Conservation (phyloP, 2,329 filamentous ascomycete genomes). For the Talaromyces sp. region DNA sequence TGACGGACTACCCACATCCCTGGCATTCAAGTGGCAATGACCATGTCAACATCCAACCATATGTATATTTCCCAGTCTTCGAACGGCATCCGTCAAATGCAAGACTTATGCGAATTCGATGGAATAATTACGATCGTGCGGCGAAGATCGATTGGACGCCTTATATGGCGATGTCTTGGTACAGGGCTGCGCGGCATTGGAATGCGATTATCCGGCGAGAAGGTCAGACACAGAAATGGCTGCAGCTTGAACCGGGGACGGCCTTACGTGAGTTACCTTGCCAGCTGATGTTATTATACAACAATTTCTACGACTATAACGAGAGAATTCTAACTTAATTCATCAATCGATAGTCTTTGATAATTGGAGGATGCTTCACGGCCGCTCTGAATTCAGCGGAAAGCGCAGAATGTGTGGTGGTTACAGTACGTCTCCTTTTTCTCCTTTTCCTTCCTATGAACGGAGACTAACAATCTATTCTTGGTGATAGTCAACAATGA, state of each 20-base stretch:
- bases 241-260: slow-evolving; percentile 72
- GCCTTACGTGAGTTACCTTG: slow-evolving; percentile 60
- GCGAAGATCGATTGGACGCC: slow-evolving; percentile 54
- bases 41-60: slow-evolving; percentile 73
- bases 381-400: slow-evolving; percentile 75
- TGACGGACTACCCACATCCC: slow-evolving; percentile 57
- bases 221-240: slow-evolving; percentile 62
- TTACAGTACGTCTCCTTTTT: slow-evolving; percentile 62
- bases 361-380: slow-evolving; percentile 92
- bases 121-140: slow-evolving; percentile 90
- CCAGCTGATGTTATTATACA: neutral
- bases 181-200: slow-evolving; percentile 71
- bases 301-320: neutral
- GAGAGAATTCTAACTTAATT: neutral
- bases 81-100: slow-evolving; percentile 48
- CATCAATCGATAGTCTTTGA: slow-evolving; percentile 66
- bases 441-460: neutral
- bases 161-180: slow-evolving; percentile 60
- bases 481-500: slow-evolving; percentile 62
- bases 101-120: slow-evolving; percentile 63
- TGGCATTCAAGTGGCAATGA: slow-evolving; percentile 85
- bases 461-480: neutral
- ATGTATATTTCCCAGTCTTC: slow-evolving; percentile 65
- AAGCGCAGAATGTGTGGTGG: slow-evolving; percentile 83
- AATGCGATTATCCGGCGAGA: slow-evolving; percentile 61